Base-by-base conservation (phyloP, 495 filamentous ascomycete genomes). In the Neurospora sp. region DNA sequence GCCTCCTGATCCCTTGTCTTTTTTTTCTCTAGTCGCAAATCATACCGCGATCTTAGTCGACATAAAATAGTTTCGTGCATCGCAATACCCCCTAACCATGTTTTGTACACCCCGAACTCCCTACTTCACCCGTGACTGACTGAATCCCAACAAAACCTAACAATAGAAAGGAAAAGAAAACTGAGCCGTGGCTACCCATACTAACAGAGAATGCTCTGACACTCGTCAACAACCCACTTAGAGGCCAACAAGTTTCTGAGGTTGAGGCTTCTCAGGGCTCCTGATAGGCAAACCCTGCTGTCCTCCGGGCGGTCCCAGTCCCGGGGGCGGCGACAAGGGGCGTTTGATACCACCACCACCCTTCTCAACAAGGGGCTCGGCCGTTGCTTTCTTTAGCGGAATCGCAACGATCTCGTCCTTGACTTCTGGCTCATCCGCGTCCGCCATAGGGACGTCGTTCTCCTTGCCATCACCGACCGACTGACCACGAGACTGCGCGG, bases 401-500 rank as follows among this genome's bases (percentile, higher is more conserved):
- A 74, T 71, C n/a, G 76, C 80, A 22, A 80, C 79, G 8, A 76
- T 70, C 69, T 81, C 81, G 11, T 74, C 77, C 40, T 82, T 79
- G 10, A 76, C 76, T 1, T 74, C 76, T 3, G 76, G 74, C 39
- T 39, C 48, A 68, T 79, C 79, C 0, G 74, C 74, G 41, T 76
- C 78, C 27, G 70, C 27, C 6, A 73, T 59, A 2, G 48, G 53
- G 3, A 73, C 12, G 5, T 61, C 70, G 69, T 75, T 71, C 38
- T 71, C 69, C 12, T 71, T 71, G 11, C 42, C 72, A 22, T 71
- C 69, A 2, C 72, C 72, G 22, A 72, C 68, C n/a, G 73, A 71
- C 40, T 75, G 66, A 35, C 20, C 70, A 5, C 18, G 46, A 35
- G 27, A 70, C 37, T 44, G 20, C 7, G 35, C 46, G 31, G 53